A percentile compares a stretch with the other conserved stretches of the same genome.
Conservation (phyloP, 176 grass and related monocot species). For the Aegilops bicornis region DNA sequence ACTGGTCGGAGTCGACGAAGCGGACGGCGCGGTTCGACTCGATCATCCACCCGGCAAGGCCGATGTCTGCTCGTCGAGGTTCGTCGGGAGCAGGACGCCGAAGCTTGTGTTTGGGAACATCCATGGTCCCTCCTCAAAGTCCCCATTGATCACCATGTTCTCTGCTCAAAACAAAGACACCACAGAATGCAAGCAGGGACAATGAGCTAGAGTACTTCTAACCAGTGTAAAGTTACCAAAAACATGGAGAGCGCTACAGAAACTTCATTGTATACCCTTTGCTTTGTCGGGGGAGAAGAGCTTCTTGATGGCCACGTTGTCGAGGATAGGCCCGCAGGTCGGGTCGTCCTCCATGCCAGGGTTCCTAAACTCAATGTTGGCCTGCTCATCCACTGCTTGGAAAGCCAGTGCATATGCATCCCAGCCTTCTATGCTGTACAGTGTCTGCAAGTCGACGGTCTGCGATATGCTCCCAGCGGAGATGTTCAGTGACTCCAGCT, state of each 20-base stretch:
- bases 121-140: conserved; percentile 99
- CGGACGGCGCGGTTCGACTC: conserved; percentile 94
- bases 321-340: conserved; percentile 90
- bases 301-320: conserved; percentile 91
- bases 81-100: conserved; percentile 90
- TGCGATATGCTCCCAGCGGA: conserved; percentile 60
- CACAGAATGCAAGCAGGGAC: not conserved
- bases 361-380: conserved; percentile 73
- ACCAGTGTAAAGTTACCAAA: not conserved
- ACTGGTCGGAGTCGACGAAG: conserved; percentile 76
- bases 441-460: conserved; percentile 83
- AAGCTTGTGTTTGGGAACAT: conserved; percentile 91
- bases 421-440: conserved; percentile 99
- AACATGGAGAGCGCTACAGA: not conserved
- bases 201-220: not conserved
- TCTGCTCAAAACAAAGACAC: conserved; percentile 48
- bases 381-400: conserved; percentile 68
- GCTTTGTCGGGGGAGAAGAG: conserved; percentile 79
- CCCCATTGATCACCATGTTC: conserved; percentile 79
- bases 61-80: conserved; percentile 85
- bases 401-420: conserved; percentile 94
- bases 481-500: conserved; percentile 85
- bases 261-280: conserved; percentile 46
- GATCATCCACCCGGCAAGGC: conserved; percentile 81
- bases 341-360: conserved; percentile 99